phyloP scores from a whole-genome alignment of 441 rosid species.

The Erodium chrysanthum region DNA sequence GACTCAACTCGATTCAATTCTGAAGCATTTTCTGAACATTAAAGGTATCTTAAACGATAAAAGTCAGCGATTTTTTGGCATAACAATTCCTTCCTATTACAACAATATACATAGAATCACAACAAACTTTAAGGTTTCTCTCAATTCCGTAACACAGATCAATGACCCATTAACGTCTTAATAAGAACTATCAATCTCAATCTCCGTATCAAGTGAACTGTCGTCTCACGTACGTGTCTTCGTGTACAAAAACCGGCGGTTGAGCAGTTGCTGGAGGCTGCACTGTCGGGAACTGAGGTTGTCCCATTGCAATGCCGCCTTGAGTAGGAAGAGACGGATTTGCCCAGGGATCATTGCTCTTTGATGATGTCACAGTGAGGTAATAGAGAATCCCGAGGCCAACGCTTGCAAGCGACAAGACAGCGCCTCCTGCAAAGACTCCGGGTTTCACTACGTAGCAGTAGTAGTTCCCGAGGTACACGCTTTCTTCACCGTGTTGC shows the following conservation, averaged over 20 bases:
- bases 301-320: conserved; percentile 71
- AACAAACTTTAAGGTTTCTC: too few species aligned
- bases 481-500: conserved; percentile 44
- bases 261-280: conserved; percentile 20
- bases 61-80: too few species aligned
- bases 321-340: conserved; percentile 26
- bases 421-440: conserved; percentile 65
- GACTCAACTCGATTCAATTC: too few species aligned
- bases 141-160: too few species aligned
- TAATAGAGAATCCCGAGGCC: conserved; percentile 60
- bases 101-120: too few species aligned
- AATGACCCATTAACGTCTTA: too few species aligned
- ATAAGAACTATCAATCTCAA: too few species aligned
- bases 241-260: conserved; percentile 74
- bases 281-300: conserved; percentile 44
- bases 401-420: conserved; percentile 48
- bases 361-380: conserved; percentile 37
- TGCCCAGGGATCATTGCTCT: conserved; percentile 28
- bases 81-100: too few species aligned
- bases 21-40: too few species aligned
- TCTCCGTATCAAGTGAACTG: conserved; percentile 50
- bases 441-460: conserved; percentile 80
- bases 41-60: too few species aligned
- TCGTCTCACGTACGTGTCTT: conserved; percentile 71
- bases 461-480: conserved; percentile 39